Conservation (phyloP, 225 moss, liverwort and hornwort genomes). For the Pleurozium schreberi region DNA sequence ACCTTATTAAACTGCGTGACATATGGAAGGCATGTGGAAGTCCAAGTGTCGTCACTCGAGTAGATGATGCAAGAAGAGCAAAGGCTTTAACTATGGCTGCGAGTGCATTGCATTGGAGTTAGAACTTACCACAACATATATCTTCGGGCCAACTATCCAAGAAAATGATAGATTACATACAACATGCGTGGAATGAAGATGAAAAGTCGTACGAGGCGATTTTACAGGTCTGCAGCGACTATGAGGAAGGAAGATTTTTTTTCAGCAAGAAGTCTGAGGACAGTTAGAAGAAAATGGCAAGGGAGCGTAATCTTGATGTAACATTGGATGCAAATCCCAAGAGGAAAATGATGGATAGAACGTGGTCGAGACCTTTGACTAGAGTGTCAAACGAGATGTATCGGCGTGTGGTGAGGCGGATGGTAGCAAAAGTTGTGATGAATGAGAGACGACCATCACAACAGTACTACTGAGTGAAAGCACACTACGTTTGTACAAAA, state of each 20-base stretch:
- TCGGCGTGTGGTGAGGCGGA: not conserved
- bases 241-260: too few species aligned
- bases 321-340: too few species aligned
- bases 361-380: not conserved
- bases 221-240: too few species aligned
- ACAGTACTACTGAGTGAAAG: too few species aligned
- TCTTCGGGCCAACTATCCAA: not conserved
- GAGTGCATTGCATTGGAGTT: not conserved
- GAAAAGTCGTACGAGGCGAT: too few species aligned
- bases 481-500: too few species aligned
- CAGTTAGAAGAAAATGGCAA: too few species aligned
- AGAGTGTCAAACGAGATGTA: not conserved
- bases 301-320: too few species aligned
- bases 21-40: not conserved
- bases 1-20: rapidly evolving
- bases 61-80: not conserved
- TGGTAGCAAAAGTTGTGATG: not conserved
- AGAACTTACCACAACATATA: rapidly evolving
- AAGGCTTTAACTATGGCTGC: not conserved
- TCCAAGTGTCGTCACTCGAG: too few species aligned
- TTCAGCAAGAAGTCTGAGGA: too few species aligned
- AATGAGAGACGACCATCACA: not conserved
- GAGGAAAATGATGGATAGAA: too few species aligned
- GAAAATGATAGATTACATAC: not conserved
- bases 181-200: not conserved